Conservation (phyloP, 306 rosid genomes). For the Trichosanthes cucumerina region DNA sequence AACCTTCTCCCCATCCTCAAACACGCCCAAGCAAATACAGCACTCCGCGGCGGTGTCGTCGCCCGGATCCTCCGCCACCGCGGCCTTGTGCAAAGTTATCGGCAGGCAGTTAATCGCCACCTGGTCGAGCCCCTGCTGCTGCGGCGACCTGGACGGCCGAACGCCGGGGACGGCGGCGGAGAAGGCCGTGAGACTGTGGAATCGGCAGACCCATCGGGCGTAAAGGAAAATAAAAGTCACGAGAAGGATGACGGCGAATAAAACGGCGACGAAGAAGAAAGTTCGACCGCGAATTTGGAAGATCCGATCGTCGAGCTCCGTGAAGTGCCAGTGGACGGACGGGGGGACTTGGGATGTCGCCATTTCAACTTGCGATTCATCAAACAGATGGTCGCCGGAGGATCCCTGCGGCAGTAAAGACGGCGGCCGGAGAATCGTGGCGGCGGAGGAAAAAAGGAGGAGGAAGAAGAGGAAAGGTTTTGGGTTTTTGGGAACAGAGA, state of each 20-base stretch:
- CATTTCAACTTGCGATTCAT: not conserved
- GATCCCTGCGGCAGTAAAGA: not conserved
- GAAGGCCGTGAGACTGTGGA: slow-evolving; percentile 15
- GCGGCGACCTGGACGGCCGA: slow-evolving; percentile 4
- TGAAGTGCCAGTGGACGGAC: slow-evolving; percentile 45
- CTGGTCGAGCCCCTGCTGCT: slow-evolving; percentile 35
- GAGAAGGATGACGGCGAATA: slow-evolving; percentile 48
- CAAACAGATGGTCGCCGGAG: not conserved
- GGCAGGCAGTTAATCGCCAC: slow-evolving; percentile 36
- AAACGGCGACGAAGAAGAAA: slow-evolving; percentile 45
- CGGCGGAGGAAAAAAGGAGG: not conserved
- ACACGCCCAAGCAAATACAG: slow-evolving; percentile 61
- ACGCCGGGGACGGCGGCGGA: slow-evolving; percentile 7
- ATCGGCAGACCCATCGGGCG: slow-evolving; percentile 69
- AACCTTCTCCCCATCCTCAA: slow-evolving; percentile 58
- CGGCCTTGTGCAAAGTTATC: slow-evolving; percentile 31
- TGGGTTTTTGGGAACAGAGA: not conserved
- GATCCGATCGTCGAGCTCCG: slow-evolving; percentile 42
- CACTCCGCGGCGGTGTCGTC: slow-evolving; percentile 32
- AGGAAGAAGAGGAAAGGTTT: not conserved
- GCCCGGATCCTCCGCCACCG: not conserved
- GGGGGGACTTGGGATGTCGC: slow-evolving; percentile 24
- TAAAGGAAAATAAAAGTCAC: slow-evolving; percentile 49
- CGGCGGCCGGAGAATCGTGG: not conserved
- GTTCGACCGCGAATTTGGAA: slow-evolving; percentile 60